Evolutionary conservation across 371 early-diverging fungal genomes (phyloP), one percentile per base, ranked within the genome.

Genomic region (Mortierella sp.): DNA sequence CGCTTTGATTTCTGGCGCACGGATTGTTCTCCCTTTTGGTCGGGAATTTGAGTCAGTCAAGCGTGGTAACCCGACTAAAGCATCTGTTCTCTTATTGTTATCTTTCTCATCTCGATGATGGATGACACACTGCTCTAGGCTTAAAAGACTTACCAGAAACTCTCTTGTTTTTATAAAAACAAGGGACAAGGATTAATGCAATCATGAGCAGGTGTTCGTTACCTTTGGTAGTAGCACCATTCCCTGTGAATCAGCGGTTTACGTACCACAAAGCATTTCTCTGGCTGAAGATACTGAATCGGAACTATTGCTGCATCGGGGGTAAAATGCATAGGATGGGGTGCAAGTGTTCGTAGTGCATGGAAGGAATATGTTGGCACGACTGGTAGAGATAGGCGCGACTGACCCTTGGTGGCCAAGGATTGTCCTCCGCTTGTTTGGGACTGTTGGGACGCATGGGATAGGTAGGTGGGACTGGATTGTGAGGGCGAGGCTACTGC

Each of bases 301-400:
- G 77, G 70, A 14, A 76, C 77, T 56, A 71, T 64, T 15, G 64
- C 57, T 6, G 77, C 77, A 37, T 71, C 68, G 14, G 72, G 68
- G 12, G 68, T 52, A 23, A 26, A 46, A 4, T 21, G 45, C 46
- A 68, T 59, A 25, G 71, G 77, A 23, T 51, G 59, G 0, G 68
- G 68, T 7, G 72, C 72, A 55, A 76, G 61, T 0, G 77, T 72
- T 29, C 15, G 59, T 26, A 67, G 50, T 5, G 72, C 72, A 11
- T 68, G 72, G 0, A 53, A 16, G 14, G 77, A 76, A 30, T 60
- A 71, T 0, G 72, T 51, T 3, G 68, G 64, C 14, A 65, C 4
- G 16, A 52, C 15, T 19, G 43, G 25, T 25, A 25, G 29, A n/a
- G 66, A 67, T 37, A 25, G 50, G 5, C n/a, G 53, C 7, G 57